phyloP scores from a whole-genome alignment of 2,329 filamentous ascomycete species.

The Colletotrichum spaethianum region DNA sequence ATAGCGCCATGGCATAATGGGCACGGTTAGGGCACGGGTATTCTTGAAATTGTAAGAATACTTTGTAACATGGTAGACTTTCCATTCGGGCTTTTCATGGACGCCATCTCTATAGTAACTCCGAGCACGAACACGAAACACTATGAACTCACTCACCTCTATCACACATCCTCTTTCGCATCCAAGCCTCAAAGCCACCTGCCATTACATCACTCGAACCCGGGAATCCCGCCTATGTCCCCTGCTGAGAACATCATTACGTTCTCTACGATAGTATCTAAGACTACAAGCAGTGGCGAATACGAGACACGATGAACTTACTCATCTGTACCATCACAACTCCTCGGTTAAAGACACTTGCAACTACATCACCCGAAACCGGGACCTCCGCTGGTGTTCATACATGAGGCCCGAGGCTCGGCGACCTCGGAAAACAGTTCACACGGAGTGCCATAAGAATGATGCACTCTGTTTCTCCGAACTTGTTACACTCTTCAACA shows the following conservation, averaged over 20 bases:
- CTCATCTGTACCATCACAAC: background rate
- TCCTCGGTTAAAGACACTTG: background rate
- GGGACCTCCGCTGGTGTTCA: background rate
- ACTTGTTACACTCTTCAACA: background rate
- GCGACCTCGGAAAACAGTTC: background rate
- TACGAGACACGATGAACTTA: background rate
- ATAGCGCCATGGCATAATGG: background rate
- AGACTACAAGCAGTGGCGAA: background rate
- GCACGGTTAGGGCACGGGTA: background rate
- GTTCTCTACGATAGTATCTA: background rate
- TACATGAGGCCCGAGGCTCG: background rate
- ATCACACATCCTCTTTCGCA: background rate
- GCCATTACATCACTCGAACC: background rate
- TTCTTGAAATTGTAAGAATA: background rate
- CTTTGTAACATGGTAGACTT: background rate
- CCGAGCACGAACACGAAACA: slow-evolving; percentile 15
- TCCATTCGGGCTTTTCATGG: background rate
- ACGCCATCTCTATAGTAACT: background rate
- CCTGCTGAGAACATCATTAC: background rate
- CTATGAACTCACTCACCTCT: background rate
- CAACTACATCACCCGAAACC: background rate
- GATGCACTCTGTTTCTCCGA: background rate
- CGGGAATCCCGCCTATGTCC: background rate
- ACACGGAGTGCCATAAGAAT: background rate
- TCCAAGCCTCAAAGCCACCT: background rate